Conservation (phyloP, 148 eudicot genomes). For the Gaultheria prostrata region DNA sequence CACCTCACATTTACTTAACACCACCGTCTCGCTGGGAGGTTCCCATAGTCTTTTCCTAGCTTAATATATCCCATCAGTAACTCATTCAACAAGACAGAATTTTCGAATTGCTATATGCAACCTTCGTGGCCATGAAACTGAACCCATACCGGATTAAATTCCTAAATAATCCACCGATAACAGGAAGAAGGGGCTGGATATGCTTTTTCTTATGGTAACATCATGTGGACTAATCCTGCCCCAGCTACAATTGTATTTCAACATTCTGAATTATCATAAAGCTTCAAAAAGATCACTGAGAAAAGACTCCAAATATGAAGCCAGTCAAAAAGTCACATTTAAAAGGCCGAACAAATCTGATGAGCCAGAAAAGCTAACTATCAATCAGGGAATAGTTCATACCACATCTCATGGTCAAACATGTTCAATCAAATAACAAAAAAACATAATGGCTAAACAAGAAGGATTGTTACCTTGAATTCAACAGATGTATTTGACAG, state of each 20-base stretch:
- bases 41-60: background rate
- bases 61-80: background rate
- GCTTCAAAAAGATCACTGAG: background rate
- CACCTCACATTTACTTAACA: background rate
- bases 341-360: background rate
- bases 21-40: background rate
- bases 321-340: constrained; percentile 3
- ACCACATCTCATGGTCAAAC: background rate
- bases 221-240: background rate
- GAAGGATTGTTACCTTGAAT: constrained; percentile 62
- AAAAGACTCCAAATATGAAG: background rate
- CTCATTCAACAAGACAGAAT: background rate
- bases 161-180: background rate
- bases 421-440: background rate
- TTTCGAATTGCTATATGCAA: background rate
- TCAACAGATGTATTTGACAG: constrained; percentile 67
- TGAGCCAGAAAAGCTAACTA: constrained; percentile 4
- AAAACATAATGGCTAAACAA: constrained; percentile 8
- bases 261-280: background rate
- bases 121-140: background rate
- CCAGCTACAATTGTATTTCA: background rate
- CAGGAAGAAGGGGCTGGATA: background rate
- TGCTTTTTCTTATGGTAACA: background rate
- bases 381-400: background rate
- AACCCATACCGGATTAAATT: background rate